A percentile compares a stretch with the other conserved stretches of the same genome.
phyloP scores from a whole-genome alignment of 1,284 basidiomycete genomes.

The Hemileia vastatrix region DNA sequence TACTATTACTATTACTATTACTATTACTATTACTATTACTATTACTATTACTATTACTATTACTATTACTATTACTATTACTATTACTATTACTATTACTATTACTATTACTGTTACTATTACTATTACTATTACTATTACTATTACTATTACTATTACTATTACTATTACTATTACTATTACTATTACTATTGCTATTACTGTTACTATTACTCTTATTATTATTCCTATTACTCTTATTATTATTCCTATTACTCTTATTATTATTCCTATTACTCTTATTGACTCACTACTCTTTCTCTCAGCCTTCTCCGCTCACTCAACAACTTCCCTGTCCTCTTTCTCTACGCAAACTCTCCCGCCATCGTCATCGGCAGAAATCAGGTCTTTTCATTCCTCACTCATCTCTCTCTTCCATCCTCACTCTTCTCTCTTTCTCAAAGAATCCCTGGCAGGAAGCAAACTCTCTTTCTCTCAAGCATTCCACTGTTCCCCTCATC shows the following conservation, averaged over 20 bases:
- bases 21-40: too few species aligned
- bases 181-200: not conserved
- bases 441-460: slow-evolving; percentile 97
- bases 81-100: too few species aligned
- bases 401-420: not conserved
- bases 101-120: too few species aligned
- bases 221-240: too few species aligned
- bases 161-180: too few species aligned
- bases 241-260: too few species aligned
- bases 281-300: not conserved
- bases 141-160: too few species aligned
- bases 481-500: slow-evolving; percentile 63
- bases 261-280: not conserved
- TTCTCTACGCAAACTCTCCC: slow-evolving; percentile 78
- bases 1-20: too few species aligned
- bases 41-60: too few species aligned
- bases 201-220: too few species aligned
- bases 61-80: too few species aligned
- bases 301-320: slow-evolving; percentile 8
- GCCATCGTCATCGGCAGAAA: slow-evolving; percentile 93
- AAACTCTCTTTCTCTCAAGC: slow-evolving; percentile 55
- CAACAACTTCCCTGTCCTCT: slow-evolving; percentile 58
- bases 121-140: too few species aligned
- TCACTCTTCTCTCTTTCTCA: not conserved
- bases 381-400: slow-evolving; percentile 49